These are phyloP conservation scores for Fusarium sp. DNA, from an alignment of 2,329 filamentous ascomycete species.

Conservation along the genomic window DNA sequence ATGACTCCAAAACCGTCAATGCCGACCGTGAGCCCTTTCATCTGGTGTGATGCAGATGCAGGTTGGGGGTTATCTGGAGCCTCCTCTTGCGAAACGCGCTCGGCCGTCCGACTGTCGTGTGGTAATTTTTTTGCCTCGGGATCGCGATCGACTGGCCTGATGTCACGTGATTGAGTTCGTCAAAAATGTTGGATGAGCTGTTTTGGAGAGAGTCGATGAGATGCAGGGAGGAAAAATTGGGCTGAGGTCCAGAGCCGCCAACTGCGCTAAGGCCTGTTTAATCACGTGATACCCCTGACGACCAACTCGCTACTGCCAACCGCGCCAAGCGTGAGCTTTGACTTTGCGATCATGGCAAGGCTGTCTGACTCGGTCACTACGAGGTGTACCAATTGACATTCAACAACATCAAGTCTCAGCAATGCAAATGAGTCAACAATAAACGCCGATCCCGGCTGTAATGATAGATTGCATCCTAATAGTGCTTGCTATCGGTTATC, in stretches of 20 bases:
- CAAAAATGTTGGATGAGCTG: constrained; percentile 34
- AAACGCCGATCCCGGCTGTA: constrained; percentile 24
- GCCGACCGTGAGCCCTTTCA: constrained; percentile 45
- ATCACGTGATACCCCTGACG: constrained; percentile 49
- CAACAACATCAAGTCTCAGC: neutral
- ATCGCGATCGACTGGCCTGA: constrained; percentile 44
- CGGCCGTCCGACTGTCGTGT: constrained; percentile 35
- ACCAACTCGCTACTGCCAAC: constrained; percentile 30
- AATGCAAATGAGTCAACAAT: neutral
- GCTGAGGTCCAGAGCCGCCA: constrained; percentile 30
- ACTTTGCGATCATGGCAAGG: neutral
- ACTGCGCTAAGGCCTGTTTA: constrained; percentile 36
- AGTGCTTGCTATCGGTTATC: constrained; percentile 23
- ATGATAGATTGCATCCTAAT: constrained; percentile 27
- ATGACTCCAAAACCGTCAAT: constrained; percentile 45
- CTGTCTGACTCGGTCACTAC: neutral
- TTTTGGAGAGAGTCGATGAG: constrained; percentile 32
- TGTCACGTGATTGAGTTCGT: constrained; percentile 49
- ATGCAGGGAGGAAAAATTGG: constrained; percentile 48
- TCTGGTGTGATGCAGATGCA: constrained; percentile 32
- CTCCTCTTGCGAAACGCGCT: constrained; percentile 41
- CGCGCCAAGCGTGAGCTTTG: constrained; percentile 21
- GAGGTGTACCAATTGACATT: neutral
- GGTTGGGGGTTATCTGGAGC: constrained; percentile 34
- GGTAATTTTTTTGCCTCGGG: constrained; percentile 41